phyloP scores from a whole-genome alignment of 768 basidiomycete genomes.

The Trametes maxima region DNA sequence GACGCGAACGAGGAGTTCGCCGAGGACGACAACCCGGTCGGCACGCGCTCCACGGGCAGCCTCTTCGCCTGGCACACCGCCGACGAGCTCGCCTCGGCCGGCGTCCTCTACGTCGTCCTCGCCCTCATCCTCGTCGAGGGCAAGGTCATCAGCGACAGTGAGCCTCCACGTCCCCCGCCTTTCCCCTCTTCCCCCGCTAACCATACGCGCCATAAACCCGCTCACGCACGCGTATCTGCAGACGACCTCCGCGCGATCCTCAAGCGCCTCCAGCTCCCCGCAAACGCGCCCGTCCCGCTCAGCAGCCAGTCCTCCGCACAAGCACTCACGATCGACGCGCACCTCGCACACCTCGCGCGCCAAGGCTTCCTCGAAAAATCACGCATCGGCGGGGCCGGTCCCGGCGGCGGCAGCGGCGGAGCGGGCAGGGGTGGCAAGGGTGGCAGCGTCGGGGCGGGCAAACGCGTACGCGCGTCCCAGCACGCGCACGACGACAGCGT shows the following conservation, averaged over 20 bases:
- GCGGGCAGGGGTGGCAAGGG: no score
- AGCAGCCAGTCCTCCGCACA: slow-evolving; percentile 52
- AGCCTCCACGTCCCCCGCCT: slow-evolving; percentile 32
- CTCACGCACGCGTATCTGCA: slow-evolving; percentile 32
- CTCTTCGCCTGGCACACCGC: slow-evolving; percentile 71
- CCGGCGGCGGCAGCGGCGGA: no score
- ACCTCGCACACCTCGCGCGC: slow-evolving; percentile 61
- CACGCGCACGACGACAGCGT: slow-evolving; percentile 41
- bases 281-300: slow-evolving; percentile 51
- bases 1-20: slow-evolving; percentile 50
- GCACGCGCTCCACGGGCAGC: slow-evolving; percentile 58
- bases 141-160: slow-evolving; percentile 73
- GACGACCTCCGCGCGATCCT: slow-evolving; percentile 75
- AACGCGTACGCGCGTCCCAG: slow-evolving; percentile 55
- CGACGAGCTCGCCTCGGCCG: slow-evolving; percentile 70
- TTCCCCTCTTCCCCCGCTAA: background rate
- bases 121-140: slow-evolving; percentile 84
- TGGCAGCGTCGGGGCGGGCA: slow-evolving; percentile 48
- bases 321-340: slow-evolving; percentile 60
- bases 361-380: slow-evolving; percentile 81
- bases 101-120: slow-evolving; percentile 80
- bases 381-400: slow-evolving; percentile 41
- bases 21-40: slow-evolving; percentile 47
- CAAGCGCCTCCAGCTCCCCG: slow-evolving; percentile 65
- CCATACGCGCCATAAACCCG: background rate